A percentile compares a stretch with the other conserved stretches of the same genome.
Conservation (phyloP, 2,329 filamentous ascomycete genomes). For the Emergomyces pasteurianus region DNA sequence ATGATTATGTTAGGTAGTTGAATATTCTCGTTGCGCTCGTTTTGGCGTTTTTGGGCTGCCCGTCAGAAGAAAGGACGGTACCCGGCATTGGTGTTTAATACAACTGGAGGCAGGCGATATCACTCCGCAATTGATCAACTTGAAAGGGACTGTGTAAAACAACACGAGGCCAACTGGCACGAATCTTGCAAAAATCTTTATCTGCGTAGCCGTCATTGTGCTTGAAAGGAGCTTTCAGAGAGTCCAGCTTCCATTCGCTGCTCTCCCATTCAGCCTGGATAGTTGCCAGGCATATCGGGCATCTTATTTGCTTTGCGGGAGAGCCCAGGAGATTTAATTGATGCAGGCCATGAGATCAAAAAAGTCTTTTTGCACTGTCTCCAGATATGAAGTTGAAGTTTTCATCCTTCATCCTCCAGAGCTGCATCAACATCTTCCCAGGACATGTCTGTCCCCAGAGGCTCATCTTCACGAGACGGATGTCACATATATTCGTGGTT, state of each 20-base stretch:
- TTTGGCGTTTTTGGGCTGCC: slow-evolving; percentile 32
- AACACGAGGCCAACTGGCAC: slow-evolving; percentile 38
- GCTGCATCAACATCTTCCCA: slow-evolving; percentile 48
- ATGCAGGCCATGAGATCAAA: slow-evolving; percentile 42
- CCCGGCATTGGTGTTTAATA: slow-evolving; percentile 51
- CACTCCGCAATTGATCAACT: slow-evolving; percentile 49
- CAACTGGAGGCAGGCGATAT: slow-evolving; percentile 39
- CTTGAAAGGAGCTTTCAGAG: slow-evolving; percentile 17
- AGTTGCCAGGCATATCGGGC: slow-evolving; percentile 40
- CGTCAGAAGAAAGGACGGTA: slow-evolving; percentile 48
- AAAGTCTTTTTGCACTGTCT: slow-evolving; percentile 27
- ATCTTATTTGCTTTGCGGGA: slow-evolving; percentile 38
- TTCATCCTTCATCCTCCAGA: slow-evolving; percentile 42
- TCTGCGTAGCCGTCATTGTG: slow-evolving; percentile 24
- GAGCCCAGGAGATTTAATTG: slow-evolving; percentile 47
- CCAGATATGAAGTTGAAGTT: slow-evolving; percentile 46
- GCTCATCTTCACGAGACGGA: slow-evolving; percentile 45
- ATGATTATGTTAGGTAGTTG: slow-evolving; percentile 49
- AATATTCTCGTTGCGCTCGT: slow-evolving; percentile 17
- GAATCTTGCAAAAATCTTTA: slow-evolving; percentile 38
- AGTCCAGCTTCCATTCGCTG: slow-evolving; percentile 13
- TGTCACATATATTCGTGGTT: slow-evolving; percentile 58
- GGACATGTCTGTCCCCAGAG: slow-evolving; percentile 54
- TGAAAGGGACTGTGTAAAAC: slow-evolving; percentile 49
- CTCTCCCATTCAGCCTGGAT: slow-evolving; percentile 49